Evolutionary conservation across 2,329 filamentous ascomycete species (phyloP), one percentile per base, ranked within the genome.

Genomic region (Chrysoporthe austroafricana): DNA sequence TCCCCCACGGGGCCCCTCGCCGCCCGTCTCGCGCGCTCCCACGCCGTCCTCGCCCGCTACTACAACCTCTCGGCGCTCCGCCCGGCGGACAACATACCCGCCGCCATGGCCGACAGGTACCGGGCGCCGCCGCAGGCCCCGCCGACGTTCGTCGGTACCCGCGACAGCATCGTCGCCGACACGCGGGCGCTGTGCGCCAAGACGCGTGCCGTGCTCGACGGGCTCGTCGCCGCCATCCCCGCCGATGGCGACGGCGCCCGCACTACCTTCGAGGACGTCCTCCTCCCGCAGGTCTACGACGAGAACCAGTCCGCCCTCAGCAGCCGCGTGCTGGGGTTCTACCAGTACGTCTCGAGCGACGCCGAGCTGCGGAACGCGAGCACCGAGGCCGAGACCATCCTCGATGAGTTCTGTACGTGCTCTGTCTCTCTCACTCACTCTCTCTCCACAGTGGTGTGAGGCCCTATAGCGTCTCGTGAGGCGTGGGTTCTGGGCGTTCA

Each of bases 91-190:
- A 71, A 89, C 84, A 72, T 84, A 80, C 77, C 74, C 4, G 85
- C 79, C 76, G 92, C 92, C 90, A 84, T 87, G 69, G 26, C 26
- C 26, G 79, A 85, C 72, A 86, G 88, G 79, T 93, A 91, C 80
- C 86, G 85, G 78, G 90, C 85, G 76, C 92, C 92, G 71, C 92
- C 92, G 2, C 92, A 95, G 82, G 84, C 89, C 52, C 92, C 92
- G 67, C 91, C 92, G 65, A 85, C 89, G 76, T 96, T 95, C 80
- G 92, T 86, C 3, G 90, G 90, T 72, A 94, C 91, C 59, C 87
- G 90, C 71, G 85, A 90, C 69, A 87, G 85, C 72, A 85, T 96
- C 72, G 79, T 92, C 54, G 82, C 84, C 69, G 89, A 91, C 73
- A 89, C 91, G 61, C 88, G 92, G 79, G 81, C 81, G 66, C 79